Base-by-base conservation (phyloP, 352 stramenopile genomes). In the Hyaloperonospora brassicae region DNA sequence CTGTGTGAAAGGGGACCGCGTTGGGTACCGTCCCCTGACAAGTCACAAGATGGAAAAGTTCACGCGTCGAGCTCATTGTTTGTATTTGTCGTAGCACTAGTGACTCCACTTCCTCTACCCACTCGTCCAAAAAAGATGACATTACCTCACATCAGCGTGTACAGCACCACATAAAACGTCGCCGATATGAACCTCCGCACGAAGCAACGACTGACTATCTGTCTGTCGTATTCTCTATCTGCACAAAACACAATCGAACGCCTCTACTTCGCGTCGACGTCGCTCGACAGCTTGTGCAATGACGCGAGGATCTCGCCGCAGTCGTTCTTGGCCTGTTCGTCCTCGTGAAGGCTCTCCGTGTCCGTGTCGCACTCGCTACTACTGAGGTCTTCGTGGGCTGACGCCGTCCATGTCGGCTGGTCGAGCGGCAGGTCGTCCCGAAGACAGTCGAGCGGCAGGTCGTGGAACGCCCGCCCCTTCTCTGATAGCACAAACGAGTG, bases 331-430 rank as follows among this genome's bases (percentile, higher is more conserved):
- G 17, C 14, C 10, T 42, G 31, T 5, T 61, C 50, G 23, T 55
- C 42, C 7, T 65, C 52, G 5, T 53, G 46, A n/a, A 61, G 2
- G 21, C 52, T 65, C 27, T 65, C 58, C 1, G 58, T 65, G 41
- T 65, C 58, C 0, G 58, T 65, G 12, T 65, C 52, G 40, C 50
- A 54, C 17, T 45, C 36, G n/a, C n/a, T n/a, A 41, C 24, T 53
- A 8, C 7, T 12, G 21, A 22, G 1, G 49, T 55, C 45, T 14
- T 47, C 35, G 4, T 31, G 27, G 3, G 27, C 3, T 31, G 27
- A 3, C 3, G 27, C 7, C 27, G 3, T 31, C 23, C 14, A 5
- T 6, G 13, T n/a, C 25, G 17, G 22, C 1, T 13, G 22, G 3
- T 34, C 25, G 1, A 35, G 1, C 17, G 35, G 6, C 35, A 23